These are phyloP conservation scores for Ilex paraguariensis DNA, from an alignment of 305 asterid species.

Conservation along the genomic window DNA sequence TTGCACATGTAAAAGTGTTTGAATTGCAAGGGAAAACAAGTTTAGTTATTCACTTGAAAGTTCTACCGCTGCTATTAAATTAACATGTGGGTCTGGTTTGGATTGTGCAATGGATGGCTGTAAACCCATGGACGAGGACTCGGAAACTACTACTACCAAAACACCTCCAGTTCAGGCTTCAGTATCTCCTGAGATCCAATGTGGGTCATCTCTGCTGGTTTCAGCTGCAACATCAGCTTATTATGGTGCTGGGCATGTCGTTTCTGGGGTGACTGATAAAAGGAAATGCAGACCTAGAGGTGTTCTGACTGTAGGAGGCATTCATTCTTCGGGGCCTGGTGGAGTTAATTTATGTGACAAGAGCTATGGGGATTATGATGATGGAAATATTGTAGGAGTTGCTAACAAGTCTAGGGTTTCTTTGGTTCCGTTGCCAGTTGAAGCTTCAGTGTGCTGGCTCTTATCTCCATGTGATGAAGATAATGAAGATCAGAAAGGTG, in stretches of 20 bases:
- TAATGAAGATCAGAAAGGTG: slow-evolving; percentile 18
- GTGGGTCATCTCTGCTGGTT: slow-evolving; percentile 28
- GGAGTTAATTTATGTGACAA: background rate
- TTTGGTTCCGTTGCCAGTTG: slow-evolving; percentile 51
- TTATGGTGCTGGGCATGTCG: slow-evolving; percentile 73
- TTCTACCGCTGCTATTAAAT: slow-evolving; percentile 33
- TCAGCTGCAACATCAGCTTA: slow-evolving; percentile 60
- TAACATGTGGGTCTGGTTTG: slow-evolving; percentile 20
- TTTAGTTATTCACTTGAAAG: slow-evolving; percentile 13
- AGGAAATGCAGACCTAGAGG: slow-evolving; percentile 78
- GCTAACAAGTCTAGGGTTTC: slow-evolving; percentile 24
- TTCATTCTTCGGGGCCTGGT: slow-evolving; percentile 14
- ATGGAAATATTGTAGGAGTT: slow-evolving; percentile 14
- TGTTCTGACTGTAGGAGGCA: slow-evolving; percentile 45
- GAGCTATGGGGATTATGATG: background rate
- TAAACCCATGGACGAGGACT: slow-evolving; percentile 17
- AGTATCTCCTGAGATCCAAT: slow-evolving; percentile 77
- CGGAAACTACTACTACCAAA: slow-evolving; percentile 25
- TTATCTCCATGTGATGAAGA: slow-evolving; percentile 41
- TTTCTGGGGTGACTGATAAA: slow-evolving; percentile 72
- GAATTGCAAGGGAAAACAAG: background rate
- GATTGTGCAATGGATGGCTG: slow-evolving; percentile 15
- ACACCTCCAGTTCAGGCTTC: slow-evolving; percentile 90
- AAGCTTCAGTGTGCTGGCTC: slow-evolving; percentile 67
- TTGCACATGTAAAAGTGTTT: too few species aligned